Percentiles rank a stretch among this genome's conserved stretches.
These are phyloP conservation scores for Tillandsia fasciculata DNA, from an alignment of 176 grass and related monocot genomes.

Conservation along the genomic window DNA sequence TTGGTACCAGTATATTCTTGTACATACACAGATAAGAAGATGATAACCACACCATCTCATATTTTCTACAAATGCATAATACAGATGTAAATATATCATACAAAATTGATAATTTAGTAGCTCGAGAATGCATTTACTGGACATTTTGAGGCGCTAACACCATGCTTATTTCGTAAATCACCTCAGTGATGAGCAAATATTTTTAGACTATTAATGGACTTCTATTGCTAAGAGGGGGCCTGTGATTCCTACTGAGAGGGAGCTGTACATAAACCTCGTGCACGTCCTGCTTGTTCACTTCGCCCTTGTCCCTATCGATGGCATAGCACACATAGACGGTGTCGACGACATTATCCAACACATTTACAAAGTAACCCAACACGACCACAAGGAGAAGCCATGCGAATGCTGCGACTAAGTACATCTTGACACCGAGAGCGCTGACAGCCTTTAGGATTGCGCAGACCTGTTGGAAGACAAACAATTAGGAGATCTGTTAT, in stretches of 20 bases:
- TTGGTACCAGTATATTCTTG: too few species aligned
- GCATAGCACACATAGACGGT: constrained; percentile 40
- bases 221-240: constrained; percentile 1
- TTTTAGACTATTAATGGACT: background rate
- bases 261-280: constrained; percentile 35
- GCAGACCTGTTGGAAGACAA: constrained; percentile 25
- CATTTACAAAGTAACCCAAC: constrained; percentile 34
- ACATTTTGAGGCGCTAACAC: too few species aligned
- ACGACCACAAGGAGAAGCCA: constrained; percentile 34
- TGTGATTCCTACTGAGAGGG: constrained; percentile 33
- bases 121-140: too few species aligned
- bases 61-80: background rate
- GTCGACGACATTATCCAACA: constrained; percentile 44
- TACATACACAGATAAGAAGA: too few species aligned
- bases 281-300: constrained; percentile 26
- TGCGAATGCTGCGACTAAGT: constrained; percentile 30
- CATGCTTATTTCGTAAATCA: background rate
- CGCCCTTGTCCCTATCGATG: constrained; percentile 43
- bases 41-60: background rate
- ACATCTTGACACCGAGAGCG: constrained; percentile 26
- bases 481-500: too few species aligned
- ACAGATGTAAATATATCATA: background rate
- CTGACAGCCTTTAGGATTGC: constrained; percentile 25
- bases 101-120: too few species aligned
- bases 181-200: background rate